Evolutionary conservation across 2,329 filamentous ascomycete genomes (phyloP), one percentile per base, ranked within the genome.

Genomic region (Cladophialophora immunda): DNA sequence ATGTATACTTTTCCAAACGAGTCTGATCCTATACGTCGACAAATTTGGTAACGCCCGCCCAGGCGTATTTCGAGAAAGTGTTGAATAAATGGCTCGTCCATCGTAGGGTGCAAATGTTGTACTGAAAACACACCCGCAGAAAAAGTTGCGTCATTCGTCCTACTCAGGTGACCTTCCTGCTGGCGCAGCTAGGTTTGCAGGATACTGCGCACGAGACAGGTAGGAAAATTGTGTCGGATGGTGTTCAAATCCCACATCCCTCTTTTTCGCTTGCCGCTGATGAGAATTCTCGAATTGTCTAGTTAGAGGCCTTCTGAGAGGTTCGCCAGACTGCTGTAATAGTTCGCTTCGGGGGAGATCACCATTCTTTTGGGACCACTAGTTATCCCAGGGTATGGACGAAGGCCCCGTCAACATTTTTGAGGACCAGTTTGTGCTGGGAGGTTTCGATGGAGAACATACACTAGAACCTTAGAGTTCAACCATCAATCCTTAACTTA

Each of bases 181-280:
- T n/a, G n/a, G n/a, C n/a, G n/a, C 41, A 47, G 41, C 11, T 47
- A 47, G 41, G 41, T 47, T 47, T 47, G 41, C 41, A 47, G 41
- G 41, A 47, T 47, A 11, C 41, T 47, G 41, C 41, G 11, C 41
- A 47, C 41, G 41, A 47, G 41, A 47, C 41, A 47, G 41, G 41
- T 11, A 11, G 41, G 41, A 47, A 47, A 47, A 47, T 22, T 47
- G 19, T 47, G 41, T 47, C 41, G 41, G 41, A 47, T 47, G 41
- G 11, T 47, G 41, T 47, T 47, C 41, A 47, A 47, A 47, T 47
- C 41, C 19, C 41, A 47, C 19, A 47, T 47, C 41, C 41, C 41
- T 47, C 41, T 47, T 47, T 47, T 47, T 13, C 41, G 41, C 41
- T 47, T 47, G 41, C 41, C 41, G 41, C 41, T 47, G 41, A 47